Percentiles rank a stretch among this genome's conserved stretches.
Evolutionary conservation across 371 early-diverging fungal genomes (phyloP).

Genomic region (Mortierella sp.): DNA sequence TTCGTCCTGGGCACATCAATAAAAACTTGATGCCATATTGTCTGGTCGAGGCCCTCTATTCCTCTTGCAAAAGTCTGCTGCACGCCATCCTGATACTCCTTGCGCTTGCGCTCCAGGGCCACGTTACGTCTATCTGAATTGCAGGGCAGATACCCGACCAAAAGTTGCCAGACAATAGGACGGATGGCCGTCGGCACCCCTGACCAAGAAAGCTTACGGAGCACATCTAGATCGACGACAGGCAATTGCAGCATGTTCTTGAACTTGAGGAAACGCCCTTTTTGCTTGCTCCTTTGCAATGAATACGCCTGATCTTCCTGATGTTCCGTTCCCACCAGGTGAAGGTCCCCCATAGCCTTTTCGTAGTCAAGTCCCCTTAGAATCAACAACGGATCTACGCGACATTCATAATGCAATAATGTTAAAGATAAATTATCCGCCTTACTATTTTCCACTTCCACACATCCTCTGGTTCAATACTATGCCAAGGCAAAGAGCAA

Average conservation of each 20-base stretch:
- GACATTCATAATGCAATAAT: not conserved
- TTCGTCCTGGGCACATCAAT: conserved; percentile 96
- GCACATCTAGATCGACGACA: conserved; percentile 83
- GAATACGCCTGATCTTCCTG: conserved; percentile 39
- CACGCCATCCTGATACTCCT: conserved; percentile 90
- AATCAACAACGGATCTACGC: conserved; percentile 41
- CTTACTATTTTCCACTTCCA: too few species aligned
- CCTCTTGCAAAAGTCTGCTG: conserved; percentile 83
- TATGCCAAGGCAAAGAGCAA: too few species aligned
- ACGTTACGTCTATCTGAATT: conserved; percentile 84
- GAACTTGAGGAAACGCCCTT: conserved; percentile 68
- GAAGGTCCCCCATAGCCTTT: conserved; percentile 50
- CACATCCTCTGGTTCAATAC: too few species aligned
- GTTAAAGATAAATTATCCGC: not conserved
- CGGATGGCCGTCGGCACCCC: conserved; percentile 91
- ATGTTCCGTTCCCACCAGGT: conserved; percentile 49
- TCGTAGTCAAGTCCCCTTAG: conserved; percentile 47
- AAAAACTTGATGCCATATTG: conserved; percentile 93
- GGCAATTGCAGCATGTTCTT: conserved; percentile 75
- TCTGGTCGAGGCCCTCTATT: conserved; percentile 83
- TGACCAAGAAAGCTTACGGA: conserved; percentile 89
- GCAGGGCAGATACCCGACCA: conserved; percentile 92
- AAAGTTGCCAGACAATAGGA: conserved; percentile 90
- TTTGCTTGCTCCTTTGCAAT: conserved; percentile 42
- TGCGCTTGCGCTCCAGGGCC: conserved; percentile 87